Evolutionary conservation across 2,329 filamentous ascomycete genomes (phyloP).

Genomic region (Trichoderma cornu-damae): DNA sequence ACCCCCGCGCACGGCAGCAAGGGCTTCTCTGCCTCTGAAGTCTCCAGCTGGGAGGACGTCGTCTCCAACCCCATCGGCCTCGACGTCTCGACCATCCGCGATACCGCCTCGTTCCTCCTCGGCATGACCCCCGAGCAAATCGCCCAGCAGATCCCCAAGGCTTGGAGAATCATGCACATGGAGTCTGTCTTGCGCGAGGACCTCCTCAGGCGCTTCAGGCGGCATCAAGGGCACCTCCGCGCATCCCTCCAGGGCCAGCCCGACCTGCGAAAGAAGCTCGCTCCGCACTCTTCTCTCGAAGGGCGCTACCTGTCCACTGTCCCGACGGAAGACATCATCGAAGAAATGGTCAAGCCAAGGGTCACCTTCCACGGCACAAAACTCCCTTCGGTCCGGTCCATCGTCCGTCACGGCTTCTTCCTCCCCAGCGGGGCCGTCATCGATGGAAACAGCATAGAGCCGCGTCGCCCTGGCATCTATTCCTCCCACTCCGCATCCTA

Average conservation of each 20-base stretch:
- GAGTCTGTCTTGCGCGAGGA: constrained; percentile 36
- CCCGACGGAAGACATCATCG: constrained; percentile 30
- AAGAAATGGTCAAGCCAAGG: constrained; percentile 33
- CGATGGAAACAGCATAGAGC: constrained; percentile 15
- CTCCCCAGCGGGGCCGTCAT: constrained; percentile 31
- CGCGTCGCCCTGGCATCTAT: constrained; percentile 36
- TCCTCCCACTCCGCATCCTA: constrained; percentile 39
- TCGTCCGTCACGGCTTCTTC: constrained; percentile 42
- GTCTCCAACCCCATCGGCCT: constrained; percentile 22
- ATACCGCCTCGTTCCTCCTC: constrained; percentile 24
- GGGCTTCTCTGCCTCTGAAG: constrained; percentile 18
- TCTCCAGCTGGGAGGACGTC: constrained; percentile 20
- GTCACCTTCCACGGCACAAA: constrained; percentile 40
- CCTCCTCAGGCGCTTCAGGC: constrained; percentile 30
- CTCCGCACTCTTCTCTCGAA: constrained; percentile 21
- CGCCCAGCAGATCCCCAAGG: constrained; percentile 27
- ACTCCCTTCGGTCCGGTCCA: constrained; percentile 35
- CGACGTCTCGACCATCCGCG: constrained; percentile 22
- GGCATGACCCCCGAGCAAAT: constrained; percentile 32
- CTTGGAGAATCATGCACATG: constrained; percentile 36
- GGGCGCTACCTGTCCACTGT: constrained; percentile 5
- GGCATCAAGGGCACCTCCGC: constrained; percentile 27
- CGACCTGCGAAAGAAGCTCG: constrained; percentile 15
- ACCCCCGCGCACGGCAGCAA: not conserved
- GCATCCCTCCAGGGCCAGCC: constrained; percentile 21